Evolutionary conservation across 2,329 filamentous ascomycete genomes (phyloP).

Genomic region (Diatrype stigma): DNA sequence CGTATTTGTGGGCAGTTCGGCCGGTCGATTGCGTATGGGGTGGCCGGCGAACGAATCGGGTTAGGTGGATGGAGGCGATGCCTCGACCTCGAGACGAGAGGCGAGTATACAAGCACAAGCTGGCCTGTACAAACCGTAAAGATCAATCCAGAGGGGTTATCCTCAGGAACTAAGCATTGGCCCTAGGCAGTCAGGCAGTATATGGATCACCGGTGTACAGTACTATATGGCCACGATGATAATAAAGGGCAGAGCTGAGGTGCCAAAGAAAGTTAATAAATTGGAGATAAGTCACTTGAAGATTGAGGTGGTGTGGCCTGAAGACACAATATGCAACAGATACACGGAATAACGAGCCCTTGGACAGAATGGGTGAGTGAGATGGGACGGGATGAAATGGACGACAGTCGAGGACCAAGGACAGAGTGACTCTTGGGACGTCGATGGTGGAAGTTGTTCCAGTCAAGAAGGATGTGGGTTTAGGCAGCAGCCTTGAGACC

Average conservation of each 20-base stretch:
- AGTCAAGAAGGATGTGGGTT: constrained; percentile 1
- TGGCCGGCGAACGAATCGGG: too few relatives aligned
- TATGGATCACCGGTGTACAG: neutral
- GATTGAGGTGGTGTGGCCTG: neutral
- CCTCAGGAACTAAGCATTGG: neutral
- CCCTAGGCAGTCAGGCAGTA: neutral
- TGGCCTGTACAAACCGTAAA: neutral
- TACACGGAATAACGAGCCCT: too few relatives aligned
- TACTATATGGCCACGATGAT: neutral
- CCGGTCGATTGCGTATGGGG: too few relatives aligned
- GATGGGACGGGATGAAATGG: neutral
- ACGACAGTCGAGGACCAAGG: neutral
- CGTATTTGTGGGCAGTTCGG: neutral
- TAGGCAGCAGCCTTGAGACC: constrained; percentile 1
- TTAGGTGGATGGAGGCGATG: neutral
- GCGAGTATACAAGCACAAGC: neutral
- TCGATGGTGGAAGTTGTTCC: neutral
- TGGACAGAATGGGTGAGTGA: too few relatives aligned
- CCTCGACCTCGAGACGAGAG: neutral
- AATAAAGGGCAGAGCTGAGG: neutral
- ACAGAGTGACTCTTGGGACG: neutral
- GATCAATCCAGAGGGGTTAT: neutral
- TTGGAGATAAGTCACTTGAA: neutral
- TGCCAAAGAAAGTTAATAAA: neutral
- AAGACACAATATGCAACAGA: neutral